Conservation (phyloP, 2,329 filamentous ascomycete genomes). For the Didymella segeticola region DNA sequence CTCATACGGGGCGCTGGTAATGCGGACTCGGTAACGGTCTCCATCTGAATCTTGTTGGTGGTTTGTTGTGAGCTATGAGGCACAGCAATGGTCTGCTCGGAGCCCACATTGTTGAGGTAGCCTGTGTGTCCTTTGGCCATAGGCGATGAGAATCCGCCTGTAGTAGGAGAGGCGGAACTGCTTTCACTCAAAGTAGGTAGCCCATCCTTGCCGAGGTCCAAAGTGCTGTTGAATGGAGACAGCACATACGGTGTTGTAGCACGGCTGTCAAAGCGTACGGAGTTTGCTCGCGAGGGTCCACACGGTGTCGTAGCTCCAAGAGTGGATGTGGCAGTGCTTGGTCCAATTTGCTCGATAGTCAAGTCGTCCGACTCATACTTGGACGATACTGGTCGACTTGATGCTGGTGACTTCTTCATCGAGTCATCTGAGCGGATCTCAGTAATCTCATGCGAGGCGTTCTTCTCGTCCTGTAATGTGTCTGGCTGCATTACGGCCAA, state of each 20-base stretch:
- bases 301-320: constrained; percentile 29
- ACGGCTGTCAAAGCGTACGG: constrained; percentile 33
- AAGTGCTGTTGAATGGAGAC: constrained; percentile 23
- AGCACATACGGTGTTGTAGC: constrained; percentile 29
- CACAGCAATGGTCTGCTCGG: constrained; percentile 25
- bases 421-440: neutral
- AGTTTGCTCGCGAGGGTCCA: constrained; percentile 28
- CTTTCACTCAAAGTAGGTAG: constrained; percentile 20
- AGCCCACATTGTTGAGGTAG: constrained; percentile 13
- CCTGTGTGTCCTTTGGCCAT: constrained; percentile 3
- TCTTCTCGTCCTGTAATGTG: neutral
- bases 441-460: neutral
- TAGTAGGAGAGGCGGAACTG: constrained; percentile 23
- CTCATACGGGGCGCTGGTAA: constrained; percentile 40
- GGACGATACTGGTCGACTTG: constrained; percentile 14
- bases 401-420: neutral
- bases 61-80: constrained; percentile 7
- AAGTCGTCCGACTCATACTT: constrained; percentile 32
- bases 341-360: constrained; percentile 28
- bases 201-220: constrained; percentile 5
- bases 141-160: constrained; percentile 19
- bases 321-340: constrained; percentile 26
- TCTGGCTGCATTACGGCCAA: neutral
- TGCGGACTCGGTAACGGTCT: constrained; percentile 39
- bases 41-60: constrained; percentile 37